A percentile compares a stretch with the other conserved stretches of the same genome.
These are phyloP conservation scores for Rhodotorula sp. DNA, from an alignment of 1,284 basidiomycete species.

Conservation along the genomic window DNA sequence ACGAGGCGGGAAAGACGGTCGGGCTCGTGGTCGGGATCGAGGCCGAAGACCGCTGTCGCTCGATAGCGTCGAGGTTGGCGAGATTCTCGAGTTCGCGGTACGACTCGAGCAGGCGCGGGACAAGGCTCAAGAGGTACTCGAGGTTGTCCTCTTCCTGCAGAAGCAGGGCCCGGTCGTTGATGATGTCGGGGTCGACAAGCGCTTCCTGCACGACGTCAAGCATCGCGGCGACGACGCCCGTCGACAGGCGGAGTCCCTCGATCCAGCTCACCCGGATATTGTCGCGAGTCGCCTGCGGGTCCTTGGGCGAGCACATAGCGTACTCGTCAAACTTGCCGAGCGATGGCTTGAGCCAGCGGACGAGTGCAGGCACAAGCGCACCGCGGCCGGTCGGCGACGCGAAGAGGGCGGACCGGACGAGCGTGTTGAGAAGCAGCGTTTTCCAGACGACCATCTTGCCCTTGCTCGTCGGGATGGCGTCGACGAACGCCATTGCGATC, in stretches of 20 bases:
- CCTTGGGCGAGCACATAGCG: slow-evolving; percentile 62
- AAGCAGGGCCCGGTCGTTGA: slow-evolving; percentile 63
- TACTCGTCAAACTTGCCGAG: slow-evolving; percentile 87
- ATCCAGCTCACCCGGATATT: slow-evolving; percentile 81
- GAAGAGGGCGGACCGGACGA: slow-evolving; percentile 84
- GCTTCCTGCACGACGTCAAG: slow-evolving; percentile 84
- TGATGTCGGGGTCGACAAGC: slow-evolving; percentile 67
- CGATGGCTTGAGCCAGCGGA: slow-evolving; percentile 91
- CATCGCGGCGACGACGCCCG: slow-evolving; percentile 68
- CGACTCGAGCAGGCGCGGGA: slow-evolving; percentile 83
- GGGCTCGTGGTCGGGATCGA: slow-evolving; percentile 67
- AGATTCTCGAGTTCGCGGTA: slow-evolving; percentile 73
- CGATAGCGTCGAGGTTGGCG: slow-evolving; percentile 67
- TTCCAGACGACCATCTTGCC: slow-evolving; percentile 90
- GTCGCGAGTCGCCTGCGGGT: slow-evolving; percentile 67
- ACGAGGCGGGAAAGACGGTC: slow-evolving; percentile 86
- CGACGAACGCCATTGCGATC: slow-evolving; percentile 79
- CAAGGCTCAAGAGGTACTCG: slow-evolving; percentile 79
- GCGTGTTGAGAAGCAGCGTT: slow-evolving; percentile 86
- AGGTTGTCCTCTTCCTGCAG: slow-evolving; percentile 90
- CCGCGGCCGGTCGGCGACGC: slow-evolving; percentile 76
- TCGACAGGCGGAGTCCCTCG: slow-evolving; percentile 74
- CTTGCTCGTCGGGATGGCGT: slow-evolving; percentile 71
- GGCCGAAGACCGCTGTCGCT: slow-evolving; percentile 64
- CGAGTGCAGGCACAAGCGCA: slow-evolving; percentile 80